These are phyloP conservation scores for Arthrobotrys conoides DNA, from an alignment of 2,329 filamentous ascomycete species.

Conservation along the genomic window DNA sequence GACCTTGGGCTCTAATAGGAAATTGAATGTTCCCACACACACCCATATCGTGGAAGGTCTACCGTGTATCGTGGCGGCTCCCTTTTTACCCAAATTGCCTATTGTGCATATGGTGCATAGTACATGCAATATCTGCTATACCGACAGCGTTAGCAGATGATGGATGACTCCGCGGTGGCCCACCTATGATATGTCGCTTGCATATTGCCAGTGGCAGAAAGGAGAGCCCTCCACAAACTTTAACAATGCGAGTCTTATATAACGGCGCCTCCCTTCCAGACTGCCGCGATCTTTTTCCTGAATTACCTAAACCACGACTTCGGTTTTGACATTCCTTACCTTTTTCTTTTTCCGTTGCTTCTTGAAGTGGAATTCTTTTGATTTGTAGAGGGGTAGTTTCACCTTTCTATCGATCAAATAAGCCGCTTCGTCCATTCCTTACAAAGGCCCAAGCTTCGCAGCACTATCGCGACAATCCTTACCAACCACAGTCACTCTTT, in stretches of 20 bases:
- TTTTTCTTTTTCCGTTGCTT: conserved; percentile 35
- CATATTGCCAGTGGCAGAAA: conserved; percentile 19
- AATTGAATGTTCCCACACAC: conserved; percentile 24
- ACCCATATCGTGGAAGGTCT: conserved; percentile 24
- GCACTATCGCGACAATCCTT: conserved; percentile 11
- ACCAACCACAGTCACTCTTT: conserved; percentile 53
- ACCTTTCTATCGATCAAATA: conserved; percentile 38
- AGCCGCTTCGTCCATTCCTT: conserved; percentile 58
- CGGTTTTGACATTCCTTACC: conserved; percentile 38
- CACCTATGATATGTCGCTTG: conserved; percentile 20
- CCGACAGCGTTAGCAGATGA: neutral
- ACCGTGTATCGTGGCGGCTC: conserved; percentile 41
- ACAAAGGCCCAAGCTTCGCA: conserved; percentile 9
- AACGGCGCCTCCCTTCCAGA: conserved; percentile 54
- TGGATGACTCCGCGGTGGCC: conserved; percentile 32
- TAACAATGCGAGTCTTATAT: conserved; percentile 31
- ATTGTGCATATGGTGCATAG: neutral
- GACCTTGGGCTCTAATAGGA: conserved; percentile 12
- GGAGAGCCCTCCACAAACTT: neutral
- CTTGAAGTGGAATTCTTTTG: conserved; percentile 40
- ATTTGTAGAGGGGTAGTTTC: conserved; percentile 41
- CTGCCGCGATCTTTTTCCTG: conserved; percentile 40
- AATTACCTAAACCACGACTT: conserved; percentile 27
- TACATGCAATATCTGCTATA: neutral
- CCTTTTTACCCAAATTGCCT: conserved; percentile 51